These are phyloP conservation scores for Penicillium pancosmium DNA, from an alignment of 495 filamentous ascomycete genomes.

Conservation along the genomic window DNA sequence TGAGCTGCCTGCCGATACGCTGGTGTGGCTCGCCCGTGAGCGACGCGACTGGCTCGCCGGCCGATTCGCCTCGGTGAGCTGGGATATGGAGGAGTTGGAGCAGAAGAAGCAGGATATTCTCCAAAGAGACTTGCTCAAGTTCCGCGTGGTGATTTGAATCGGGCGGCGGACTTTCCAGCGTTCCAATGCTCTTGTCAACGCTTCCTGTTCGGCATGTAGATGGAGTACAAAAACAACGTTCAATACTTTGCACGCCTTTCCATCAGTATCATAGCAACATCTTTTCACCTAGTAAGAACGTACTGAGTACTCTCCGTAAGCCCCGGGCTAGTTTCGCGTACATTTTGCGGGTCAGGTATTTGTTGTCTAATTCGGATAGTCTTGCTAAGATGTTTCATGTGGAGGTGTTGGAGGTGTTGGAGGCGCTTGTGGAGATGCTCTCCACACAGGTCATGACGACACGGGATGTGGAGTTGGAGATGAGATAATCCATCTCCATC, in stretches of 20 bases:
- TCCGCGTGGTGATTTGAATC: not conserved
- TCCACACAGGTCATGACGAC: not conserved
- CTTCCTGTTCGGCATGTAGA: no score
- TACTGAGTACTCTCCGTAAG: no score
- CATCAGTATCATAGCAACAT: no score
- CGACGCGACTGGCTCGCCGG: slow-evolving; percentile 54
- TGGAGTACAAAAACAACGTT: no score
- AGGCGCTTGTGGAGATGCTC: not conserved
- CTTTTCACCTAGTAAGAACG: no score
- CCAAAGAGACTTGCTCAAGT: slow-evolving; percentile 6
- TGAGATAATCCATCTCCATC: not conserved
- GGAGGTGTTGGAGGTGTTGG: not conserved
- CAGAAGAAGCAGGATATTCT: slow-evolving; percentile 42
- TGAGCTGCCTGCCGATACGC: slow-evolving; percentile 49
- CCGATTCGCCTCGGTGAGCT: slow-evolving; percentile 44
- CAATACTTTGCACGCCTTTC: no score
- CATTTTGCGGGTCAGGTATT: no score
- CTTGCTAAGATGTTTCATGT: not conserved
- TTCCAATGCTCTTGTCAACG: no score
- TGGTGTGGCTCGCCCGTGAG: slow-evolving; percentile 49
- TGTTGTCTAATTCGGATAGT: no score
- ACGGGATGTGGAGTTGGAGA: not conserved
- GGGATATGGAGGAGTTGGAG: slow-evolving; percentile 51
- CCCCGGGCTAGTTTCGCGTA: no score
- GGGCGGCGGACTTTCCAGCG: no score